Percentiles rank a stretch among this genome's conserved stretches.
phyloP scores from a whole-genome alignment of 2,329 filamentous ascomycete species.

The Botryotinia calthae region DNA sequence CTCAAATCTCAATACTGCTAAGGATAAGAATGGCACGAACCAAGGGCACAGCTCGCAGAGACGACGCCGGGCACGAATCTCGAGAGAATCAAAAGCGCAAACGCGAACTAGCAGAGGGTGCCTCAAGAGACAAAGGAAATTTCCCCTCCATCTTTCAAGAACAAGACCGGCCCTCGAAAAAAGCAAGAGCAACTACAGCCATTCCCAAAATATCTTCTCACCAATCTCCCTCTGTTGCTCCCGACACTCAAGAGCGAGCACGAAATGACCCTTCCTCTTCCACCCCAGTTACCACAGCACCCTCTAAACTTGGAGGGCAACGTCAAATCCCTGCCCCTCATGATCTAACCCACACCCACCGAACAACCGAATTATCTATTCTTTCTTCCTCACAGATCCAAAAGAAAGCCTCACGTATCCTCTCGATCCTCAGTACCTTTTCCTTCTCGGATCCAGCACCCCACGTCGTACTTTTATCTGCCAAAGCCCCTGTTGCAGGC shows the following conservation, averaged over 20 bases:
- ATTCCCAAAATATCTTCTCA: background rate
- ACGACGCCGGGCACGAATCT: background rate
- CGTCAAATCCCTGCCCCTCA: background rate
- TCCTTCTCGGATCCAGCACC: constrained; percentile 36
- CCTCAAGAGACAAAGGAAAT: constrained; percentile 15
- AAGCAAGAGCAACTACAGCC: constrained; percentile 9
- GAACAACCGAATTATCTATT: constrained; percentile 53
- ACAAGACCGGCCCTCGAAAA: constrained; percentile 15
- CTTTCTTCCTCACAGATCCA: constrained; percentile 59
- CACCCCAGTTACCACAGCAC: background rate
- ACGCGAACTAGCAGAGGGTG: constrained; percentile 10
- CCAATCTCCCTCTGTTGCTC: background rate
- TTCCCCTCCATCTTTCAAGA: constrained; percentile 16
- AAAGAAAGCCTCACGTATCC: constrained; percentile 37
- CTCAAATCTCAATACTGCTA: background rate
- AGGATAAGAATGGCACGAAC: constrained; percentile 11
- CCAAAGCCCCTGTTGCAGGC: constrained; percentile 45
- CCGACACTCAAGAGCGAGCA: background rate
- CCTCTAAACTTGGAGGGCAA: constrained; percentile 4
- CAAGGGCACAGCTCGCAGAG: constrained; percentile 20
- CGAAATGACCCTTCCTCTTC: background rate
- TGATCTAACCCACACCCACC: constrained; percentile 42
- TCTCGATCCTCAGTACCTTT: constrained; percentile 33
- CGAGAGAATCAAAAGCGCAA: constrained; percentile 15
- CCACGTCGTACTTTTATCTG: constrained; percentile 42